Evolutionary conservation across 768 basidiomycete species (phyloP), one percentile per base, ranked within the genome.

Genomic region (Kwoniella dejecticola): DNA sequence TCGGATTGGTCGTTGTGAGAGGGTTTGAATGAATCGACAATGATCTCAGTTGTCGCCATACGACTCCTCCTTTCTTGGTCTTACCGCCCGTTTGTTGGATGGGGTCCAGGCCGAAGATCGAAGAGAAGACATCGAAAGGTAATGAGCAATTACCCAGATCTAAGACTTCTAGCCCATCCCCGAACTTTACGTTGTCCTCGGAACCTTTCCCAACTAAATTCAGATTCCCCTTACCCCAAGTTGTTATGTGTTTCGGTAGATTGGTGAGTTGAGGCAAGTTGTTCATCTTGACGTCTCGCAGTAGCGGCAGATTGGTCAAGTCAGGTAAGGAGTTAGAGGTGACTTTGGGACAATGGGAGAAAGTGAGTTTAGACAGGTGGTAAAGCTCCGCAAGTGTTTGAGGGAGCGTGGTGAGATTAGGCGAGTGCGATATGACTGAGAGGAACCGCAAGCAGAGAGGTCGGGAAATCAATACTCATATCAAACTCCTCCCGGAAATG

Each of bases 61-160:
- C 27, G 17, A 23, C 21, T 29, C 12, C 4, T 5, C 40, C 3
- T 23, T 36, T 50, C 2, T 49, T 50, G 57, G 61, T 55, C 50
- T 40, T 53, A 29, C 56, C 31, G 45, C 8, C 24, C 8, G 31
- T 13, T 1, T 29, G 23, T 26, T 53, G 47, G 7, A 29, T 38
- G 13, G 40, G 24, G 24, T 33, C 33, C 15, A 23, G 11, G 29
- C 53, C 23, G 10, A 63, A 27, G 19, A 52, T 49, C 56, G 70
- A 72, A 15, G 66, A 24, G 2, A 53, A 13, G 1, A 57, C 45
- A n/a, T 40, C 27, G 30, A 33, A 67, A 33, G 69, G 29, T 12
- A 76, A 50, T 8, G 69, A 65, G 36, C 74, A 76, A 33, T 71
- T 71, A 15, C 74, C 74, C 3, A 76, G 42, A 57, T 76, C 74